These are phyloP conservation scores for Cyclanthera cordifolia DNA, from an alignment of 306 rosid species.

Conservation along the genomic window DNA sequence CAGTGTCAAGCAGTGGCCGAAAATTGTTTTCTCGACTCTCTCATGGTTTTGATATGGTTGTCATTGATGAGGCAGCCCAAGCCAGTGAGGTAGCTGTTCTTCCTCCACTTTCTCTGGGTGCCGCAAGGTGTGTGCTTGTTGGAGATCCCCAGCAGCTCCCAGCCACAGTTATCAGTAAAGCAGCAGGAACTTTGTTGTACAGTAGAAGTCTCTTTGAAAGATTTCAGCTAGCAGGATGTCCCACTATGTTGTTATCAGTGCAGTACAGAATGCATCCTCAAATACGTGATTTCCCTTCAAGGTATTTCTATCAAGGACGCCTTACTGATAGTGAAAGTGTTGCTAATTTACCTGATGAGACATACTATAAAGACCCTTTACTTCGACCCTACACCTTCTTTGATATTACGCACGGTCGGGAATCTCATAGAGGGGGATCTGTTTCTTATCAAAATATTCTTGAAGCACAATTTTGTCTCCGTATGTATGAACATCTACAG, in stretches of 20 bases:
- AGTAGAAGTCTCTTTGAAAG: constrained; percentile 96
- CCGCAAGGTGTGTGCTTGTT: constrained; percentile 94
- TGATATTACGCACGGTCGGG: constrained; percentile 89
- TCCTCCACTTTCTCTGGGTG: constrained; percentile 97
- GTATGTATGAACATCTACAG: constrained; percentile 79
- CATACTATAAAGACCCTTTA: constrained; percentile 65
- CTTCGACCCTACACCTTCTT: constrained; percentile 82
- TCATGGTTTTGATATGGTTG: constrained; percentile 99
- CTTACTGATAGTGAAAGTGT: constrained; percentile 87
- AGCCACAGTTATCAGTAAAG: constrained; percentile 97
- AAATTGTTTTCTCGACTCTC: constrained; percentile 92
- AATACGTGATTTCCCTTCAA: constrained; percentile 90
- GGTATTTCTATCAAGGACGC: constrained; percentile 93
- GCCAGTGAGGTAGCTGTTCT: constrained; percentile 94
- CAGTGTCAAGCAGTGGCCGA: constrained; percentile 97
- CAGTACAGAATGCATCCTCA: constrained; percentile 98
- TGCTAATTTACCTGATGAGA: constrained; percentile 62
- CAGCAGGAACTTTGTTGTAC: constrained; percentile 91
- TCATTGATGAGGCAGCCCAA: constrained; percentile 96
- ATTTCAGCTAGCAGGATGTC: constrained; percentile 93
- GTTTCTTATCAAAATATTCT: constrained; percentile 80
- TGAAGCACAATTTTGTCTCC: constrained; percentile 90
- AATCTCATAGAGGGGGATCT: constrained; percentile 95
- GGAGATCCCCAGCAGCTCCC: constrained; percentile 99
- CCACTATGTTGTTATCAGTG: constrained; percentile 87